Evolutionary conservation across 2,329 filamentous ascomycete genomes (phyloP).

Genomic region (Aspergillus quadrilineatus): DNA sequence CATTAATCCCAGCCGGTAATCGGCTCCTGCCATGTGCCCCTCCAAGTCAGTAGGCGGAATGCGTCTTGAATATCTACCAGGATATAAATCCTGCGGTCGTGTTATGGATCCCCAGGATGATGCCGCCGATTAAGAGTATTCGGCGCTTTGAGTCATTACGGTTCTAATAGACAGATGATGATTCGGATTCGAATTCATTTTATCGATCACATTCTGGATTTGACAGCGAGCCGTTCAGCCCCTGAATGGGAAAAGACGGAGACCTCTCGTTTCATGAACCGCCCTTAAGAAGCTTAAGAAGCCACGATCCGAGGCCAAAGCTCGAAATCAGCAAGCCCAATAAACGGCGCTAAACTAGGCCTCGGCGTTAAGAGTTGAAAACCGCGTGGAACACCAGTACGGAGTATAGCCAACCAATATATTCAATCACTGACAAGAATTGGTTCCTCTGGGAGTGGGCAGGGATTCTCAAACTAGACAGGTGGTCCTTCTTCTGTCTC

Average conservation of each 20-base stretch:
- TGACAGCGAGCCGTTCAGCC: background rate
- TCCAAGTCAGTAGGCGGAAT: constrained; percentile 2
- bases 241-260: background rate
- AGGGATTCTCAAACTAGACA: constrained; percentile 4
- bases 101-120: constrained; percentile 2
- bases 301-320: background rate
- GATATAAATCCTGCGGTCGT: constrained; percentile 6
- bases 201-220: background rate
- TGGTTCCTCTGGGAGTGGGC: constrained; percentile 5
- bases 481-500: background rate
- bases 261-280: background rate
- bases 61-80: constrained; percentile 2
- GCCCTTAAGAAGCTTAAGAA: constrained; percentile 2
- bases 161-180: background rate
- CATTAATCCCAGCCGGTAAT: background rate
- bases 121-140: background rate
- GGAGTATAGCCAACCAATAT: background rate
- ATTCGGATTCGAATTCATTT: background rate
- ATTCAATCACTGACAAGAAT: constrained; percentile 9
- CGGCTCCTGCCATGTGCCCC: background rate
- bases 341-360: constrained; percentile 5
- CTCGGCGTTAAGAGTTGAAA: constrained; percentile 5
- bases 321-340: constrained; percentile 7
- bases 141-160: background rate
- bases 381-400: background rate